Evolutionary conservation across 805 yeast genomes (phyloP), one percentile per base, ranked within the genome.

Genomic region (Saturnispora ahearnii): DNA sequence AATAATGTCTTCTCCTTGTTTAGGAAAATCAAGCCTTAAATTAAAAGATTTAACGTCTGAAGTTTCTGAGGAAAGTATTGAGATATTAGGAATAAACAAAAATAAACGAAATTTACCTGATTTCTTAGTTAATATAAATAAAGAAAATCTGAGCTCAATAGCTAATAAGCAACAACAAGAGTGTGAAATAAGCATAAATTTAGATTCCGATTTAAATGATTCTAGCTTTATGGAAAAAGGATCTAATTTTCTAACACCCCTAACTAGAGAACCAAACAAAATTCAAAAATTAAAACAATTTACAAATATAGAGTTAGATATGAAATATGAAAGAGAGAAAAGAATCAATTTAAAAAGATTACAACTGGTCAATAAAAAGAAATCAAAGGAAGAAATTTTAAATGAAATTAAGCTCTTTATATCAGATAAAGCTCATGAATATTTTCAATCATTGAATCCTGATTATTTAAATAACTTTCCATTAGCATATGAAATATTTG

Each of bases 371-470:
- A 48, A 48, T 29, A 48, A 42, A 26, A 48, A 48, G 13, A 43
- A 21, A 28, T 9, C 24, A 9, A 48, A 42, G 26, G 43, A 41
- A 21, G 46, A 41, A 28, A 42, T 48, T 10, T 8, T 31, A 7
- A 34, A 34, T 21, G 46, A 36, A n/a, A 48, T 48, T 41, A 48
- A 42, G 22, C 5, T 42, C 5, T 22, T 22, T 7, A 24, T 38
- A 22, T 38, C 42, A 11, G 13, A 21, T 5, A 38, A 38, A 22
- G 42, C 42, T 24, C 30, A 38, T 28, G 15, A 13, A 37, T 48
- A 15, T 42, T 45, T 18, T 46, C 48, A 57, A 3, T 57, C 61
- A 8, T 52, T 59, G 26, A 43, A 36, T 24, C n/a, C 21, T 13
- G 41, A 42, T 9, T 37, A 45, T 41, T 28, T 46, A 18, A 11